Conservation (phyloP, 2,329 filamentous ascomycete species). For the Acrocalymma vagum region DNA sequence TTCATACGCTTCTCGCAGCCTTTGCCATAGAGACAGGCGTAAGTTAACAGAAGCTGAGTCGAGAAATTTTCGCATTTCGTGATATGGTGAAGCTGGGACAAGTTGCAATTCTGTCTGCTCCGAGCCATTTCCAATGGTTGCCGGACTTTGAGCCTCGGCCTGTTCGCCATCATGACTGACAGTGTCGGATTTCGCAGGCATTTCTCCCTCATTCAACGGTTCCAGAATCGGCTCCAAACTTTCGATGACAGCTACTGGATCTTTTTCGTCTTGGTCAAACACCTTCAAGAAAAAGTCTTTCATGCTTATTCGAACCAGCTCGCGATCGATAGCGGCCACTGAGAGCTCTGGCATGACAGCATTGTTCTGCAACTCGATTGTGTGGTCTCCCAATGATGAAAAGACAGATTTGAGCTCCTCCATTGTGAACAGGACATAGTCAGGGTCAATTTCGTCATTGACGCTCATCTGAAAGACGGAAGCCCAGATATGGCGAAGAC, state of each 20-base stretch:
- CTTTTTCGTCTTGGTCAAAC: slow-evolving; percentile 82
- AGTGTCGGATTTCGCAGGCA: slow-evolving; percentile 14
- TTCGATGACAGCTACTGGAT: slow-evolving; percentile 87
- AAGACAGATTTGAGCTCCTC: slow-evolving; percentile 68
- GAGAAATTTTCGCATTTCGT: slow-evolving; percentile 87
- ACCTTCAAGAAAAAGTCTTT: slow-evolving; percentile 95
- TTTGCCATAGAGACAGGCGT: slow-evolving; percentile 87
- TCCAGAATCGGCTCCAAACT: slow-evolving; percentile 92
- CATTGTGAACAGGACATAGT: slow-evolving; percentile 69
- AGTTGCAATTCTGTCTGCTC: slow-evolving; percentile 9
- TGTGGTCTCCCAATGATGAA: slow-evolving; percentile 54
- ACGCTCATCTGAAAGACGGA: slow-evolving; percentile 69
- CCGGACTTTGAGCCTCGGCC: slow-evolving; percentile 16
- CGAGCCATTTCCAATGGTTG: slow-evolving; percentile 13
- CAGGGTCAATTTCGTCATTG: slow-evolving; percentile 62
- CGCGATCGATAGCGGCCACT: slow-evolving; percentile 81
- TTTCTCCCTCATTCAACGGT: slow-evolving; percentile 50
- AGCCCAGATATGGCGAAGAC: slow-evolving; percentile 72
- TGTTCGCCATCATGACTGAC: too few species aligned
- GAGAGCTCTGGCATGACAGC: slow-evolving; percentile 89
- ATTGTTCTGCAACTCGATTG: slow-evolving; percentile 80
- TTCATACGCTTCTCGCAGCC: slow-evolving; percentile 88
- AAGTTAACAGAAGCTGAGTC: slow-evolving; percentile 82
- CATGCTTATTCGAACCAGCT: slow-evolving; percentile 90
- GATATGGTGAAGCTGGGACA: slow-evolving; percentile 52